A percentile compares a stretch with the other conserved stretches of the same genome.
These are phyloP conservation scores for Lyophyllum decastes DNA, from an alignment of 768 basidiomycete genomes.

Conservation along the genomic window DNA sequence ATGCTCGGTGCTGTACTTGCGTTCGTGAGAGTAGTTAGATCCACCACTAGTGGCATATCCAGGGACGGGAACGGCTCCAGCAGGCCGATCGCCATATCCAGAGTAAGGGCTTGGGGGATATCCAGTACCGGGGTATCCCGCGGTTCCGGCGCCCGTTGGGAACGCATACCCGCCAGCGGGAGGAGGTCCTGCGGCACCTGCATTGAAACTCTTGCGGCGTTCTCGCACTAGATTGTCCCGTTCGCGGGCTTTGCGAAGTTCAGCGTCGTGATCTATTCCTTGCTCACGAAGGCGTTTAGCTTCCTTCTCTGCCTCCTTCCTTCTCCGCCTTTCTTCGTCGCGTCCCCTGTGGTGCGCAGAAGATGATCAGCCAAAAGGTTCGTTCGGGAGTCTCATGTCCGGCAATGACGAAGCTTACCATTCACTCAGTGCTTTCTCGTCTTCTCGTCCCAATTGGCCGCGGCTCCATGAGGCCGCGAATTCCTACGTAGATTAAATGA, in stretches of 20 bases:
- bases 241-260: slow-evolving; percentile 59
- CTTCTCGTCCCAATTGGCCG: slow-evolving; percentile 37
- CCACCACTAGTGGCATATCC: slow-evolving; percentile 28
- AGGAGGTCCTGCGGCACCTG: slow-evolving; percentile 32
- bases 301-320: slow-evolving; percentile 45
- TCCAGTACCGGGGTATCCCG: slow-evolving; percentile 23
- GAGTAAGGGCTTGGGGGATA: slow-evolving; percentile 28
- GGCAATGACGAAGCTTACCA: slow-evolving; percentile 36
- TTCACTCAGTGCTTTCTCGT: slow-evolving; percentile 42
- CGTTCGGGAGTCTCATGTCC: slow-evolving; percentile 2
- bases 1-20: slow-evolving; percentile 31
- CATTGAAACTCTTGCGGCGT: slow-evolving; percentile 57
- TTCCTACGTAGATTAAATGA: slow-evolving; percentile 39
- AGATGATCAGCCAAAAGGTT: slow-evolving; percentile 6
- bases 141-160: slow-evolving; percentile 24
- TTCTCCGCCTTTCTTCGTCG: slow-evolving; percentile 44
- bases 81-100: slow-evolving; percentile 19
- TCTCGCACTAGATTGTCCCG: slow-evolving; percentile 51
- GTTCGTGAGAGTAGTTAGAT: slow-evolving; percentile 24
- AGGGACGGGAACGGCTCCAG: slow-evolving; percentile 9
- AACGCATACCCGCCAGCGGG: slow-evolving; percentile 27
- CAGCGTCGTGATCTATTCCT: slow-evolving; percentile 54
- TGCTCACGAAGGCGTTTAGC: slow-evolving; percentile 51
- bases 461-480: slow-evolving; percentile 60
- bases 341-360: slow-evolving; percentile 40